Evolutionary conservation across 2,329 filamentous ascomycete species (phyloP), one percentile per base, ranked within the genome.

Genomic region (Thelonectria blattea): DNA sequence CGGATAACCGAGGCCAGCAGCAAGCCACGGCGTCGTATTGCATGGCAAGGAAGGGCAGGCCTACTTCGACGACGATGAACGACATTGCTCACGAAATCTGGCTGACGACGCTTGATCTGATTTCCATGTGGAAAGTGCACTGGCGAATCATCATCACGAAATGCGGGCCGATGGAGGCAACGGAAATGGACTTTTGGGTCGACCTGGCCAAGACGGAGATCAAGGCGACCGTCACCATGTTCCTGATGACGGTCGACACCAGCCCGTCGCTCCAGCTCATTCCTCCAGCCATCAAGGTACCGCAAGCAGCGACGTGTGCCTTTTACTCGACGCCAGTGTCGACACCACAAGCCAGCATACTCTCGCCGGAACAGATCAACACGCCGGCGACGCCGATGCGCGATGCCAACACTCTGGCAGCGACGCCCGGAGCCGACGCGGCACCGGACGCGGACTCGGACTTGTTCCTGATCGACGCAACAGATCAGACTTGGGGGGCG

Each of bases 101-200:
- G 91, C 84, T 88, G 56, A 90, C 88, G 1, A 94, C 91, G 0
- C 79, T 89, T 30, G 88, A 89, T n/a, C 83, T 94, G 32, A 85
- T 93, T 34, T 85, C 88, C 0, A 80, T 81, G 15, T 86, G 88
- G 74, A 89, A 87, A 68, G 87, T 93, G 0, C 87, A 89, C 58
- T 94, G 91, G 91, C 87, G 91, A 15, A 79, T 95, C 11, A 87
- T 92, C 61, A 84, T 96, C 61, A 87, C 89, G 34, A 91, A 91
- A 73, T 87, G 85, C 49, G 88, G 89, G 2, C 77, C 84, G 3
- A 90, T 92, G 84, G 86, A 89, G 24, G 79, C 81, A 30, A 82
- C 85, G 7, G 91, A 93, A 73, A 77, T 88, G 12, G 84, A 87
- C 8, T 78, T 81, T 50, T 89, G 85, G 87, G 78, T 79, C 14